Percentiles rank a stretch among this genome's conserved stretches.
Conservation (phyloP, 169 alveolate genomes). For the Plasmodium blacklocki region DNA sequence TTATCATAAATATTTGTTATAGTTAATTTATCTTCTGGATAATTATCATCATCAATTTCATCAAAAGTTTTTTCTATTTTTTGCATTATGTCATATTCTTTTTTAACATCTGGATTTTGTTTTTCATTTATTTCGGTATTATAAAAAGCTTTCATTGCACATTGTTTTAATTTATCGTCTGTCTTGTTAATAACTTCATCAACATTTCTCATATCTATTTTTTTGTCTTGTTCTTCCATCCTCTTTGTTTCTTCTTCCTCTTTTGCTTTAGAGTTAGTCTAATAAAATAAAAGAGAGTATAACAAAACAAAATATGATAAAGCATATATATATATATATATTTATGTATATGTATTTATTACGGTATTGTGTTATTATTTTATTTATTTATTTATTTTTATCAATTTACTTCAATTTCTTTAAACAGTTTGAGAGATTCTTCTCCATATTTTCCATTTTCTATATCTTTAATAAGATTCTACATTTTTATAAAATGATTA, state of each 20-base stretch:
- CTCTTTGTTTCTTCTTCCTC: constrained; percentile 31
- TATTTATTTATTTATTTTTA: background rate
- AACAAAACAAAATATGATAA: background rate
- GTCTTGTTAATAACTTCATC: constrained; percentile 67
- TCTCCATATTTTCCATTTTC: constrained; percentile 55
- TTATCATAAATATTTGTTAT: constrained; percentile 39
- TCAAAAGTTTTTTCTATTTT: constrained; percentile 68
- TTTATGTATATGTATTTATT: background rate
- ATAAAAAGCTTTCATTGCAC: constrained; percentile 53
- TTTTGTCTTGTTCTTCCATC: constrained; percentile 19
- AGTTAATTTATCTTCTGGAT: constrained; percentile 46
- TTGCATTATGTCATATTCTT: constrained; percentile 37
- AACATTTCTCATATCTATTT: constrained; percentile 35
- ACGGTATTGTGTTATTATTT: background rate
- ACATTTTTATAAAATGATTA: background rate
- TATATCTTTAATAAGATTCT: constrained; percentile 59
- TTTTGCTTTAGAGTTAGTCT: constrained; percentile 10
- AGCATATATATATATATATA: background rate
- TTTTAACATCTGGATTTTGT: constrained; percentile 28
- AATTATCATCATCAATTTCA: constrained; percentile 38
- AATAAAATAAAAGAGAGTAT: background rate
- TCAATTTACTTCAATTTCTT: constrained; percentile 52
- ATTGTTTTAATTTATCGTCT: constrained; percentile 22
- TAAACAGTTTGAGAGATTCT: constrained; percentile 39
- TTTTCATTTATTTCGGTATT: constrained; percentile 37